These are phyloP conservation scores for Pneumocystis wakefieldiae DNA, from an alignment of 1,139 yeast species.

Conservation along the genomic window DNA sequence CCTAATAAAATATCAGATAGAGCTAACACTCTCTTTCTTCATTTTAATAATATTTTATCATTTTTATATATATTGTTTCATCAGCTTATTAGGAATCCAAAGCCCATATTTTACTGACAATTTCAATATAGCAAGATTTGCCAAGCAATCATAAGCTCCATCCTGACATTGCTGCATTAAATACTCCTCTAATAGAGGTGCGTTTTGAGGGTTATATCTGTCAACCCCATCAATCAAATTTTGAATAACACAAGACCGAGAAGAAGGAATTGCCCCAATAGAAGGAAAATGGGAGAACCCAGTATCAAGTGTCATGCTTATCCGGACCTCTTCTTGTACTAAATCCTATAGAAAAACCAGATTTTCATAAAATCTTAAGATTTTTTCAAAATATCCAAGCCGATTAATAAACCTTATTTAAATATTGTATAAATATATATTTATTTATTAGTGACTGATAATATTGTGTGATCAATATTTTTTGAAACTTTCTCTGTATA, in stretches of 20 bases:
- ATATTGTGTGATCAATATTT: not conserved
- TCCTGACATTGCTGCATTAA: conserved; percentile 28
- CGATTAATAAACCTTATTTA: not conserved
- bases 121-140: conserved; percentile 34
- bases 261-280: conserved; percentile 22
- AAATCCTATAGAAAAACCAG: not conserved
- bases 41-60: conserved; percentile 9
- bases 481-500: not conserved
- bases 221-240: conserved; percentile 28
- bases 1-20: conserved; percentile 1
- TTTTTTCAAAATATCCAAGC: not conserved
- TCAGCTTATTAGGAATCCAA: not conserved
- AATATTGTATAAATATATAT: not conserved
- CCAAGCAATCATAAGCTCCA: conserved; percentile 29
- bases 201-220: conserved; percentile 33
- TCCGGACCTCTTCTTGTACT: not conserved
- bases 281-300: not conserved
- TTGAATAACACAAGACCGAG: conserved; percentile 28
- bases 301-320: not conserved
- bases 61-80: not conserved
- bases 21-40: not conserved
- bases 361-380: not conserved
- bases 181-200: conserved; percentile 31
- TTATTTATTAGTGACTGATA: not conserved
- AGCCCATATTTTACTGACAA: conserved; percentile 19